phyloP scores from a whole-genome alignment of 805 yeast species.

The Ogataea saltuana region DNA sequence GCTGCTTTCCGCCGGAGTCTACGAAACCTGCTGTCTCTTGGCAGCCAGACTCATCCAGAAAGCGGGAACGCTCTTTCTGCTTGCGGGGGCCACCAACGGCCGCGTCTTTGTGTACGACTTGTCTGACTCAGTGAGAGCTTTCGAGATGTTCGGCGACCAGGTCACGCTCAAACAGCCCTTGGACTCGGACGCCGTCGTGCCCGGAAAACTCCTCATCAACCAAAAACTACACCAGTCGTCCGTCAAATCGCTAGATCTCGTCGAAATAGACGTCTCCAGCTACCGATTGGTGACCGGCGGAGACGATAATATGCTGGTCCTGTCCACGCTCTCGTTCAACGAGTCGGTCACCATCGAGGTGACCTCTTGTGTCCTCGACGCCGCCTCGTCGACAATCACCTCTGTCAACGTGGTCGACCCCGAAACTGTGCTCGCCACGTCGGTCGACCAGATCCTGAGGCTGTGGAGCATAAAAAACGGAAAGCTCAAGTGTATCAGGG shows the following conservation, averaged over 20 bases:
- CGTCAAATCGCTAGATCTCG: constrained; percentile 56
- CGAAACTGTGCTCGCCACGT: constrained; percentile 52
- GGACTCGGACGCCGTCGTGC: neutral
- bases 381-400: constrained; percentile 89
- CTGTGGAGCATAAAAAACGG: constrained; percentile 54
- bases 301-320: constrained; percentile 78
- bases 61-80: constrained; percentile 36
- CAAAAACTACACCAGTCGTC: constrained; percentile 82
- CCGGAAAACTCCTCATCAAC: constrained; percentile 35
- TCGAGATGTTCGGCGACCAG: constrained; percentile 6
- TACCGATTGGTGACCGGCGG: constrained; percentile 70
- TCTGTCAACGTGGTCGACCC: constrained; percentile 45
- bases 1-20: constrained; percentile 48
- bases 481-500: constrained; percentile 36
- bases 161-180: constrained; percentile 1
- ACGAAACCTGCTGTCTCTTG: constrained; percentile 76
- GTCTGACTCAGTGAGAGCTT: constrained; percentile 7
- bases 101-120: constrained; percentile 63
- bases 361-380: constrained; percentile 44
- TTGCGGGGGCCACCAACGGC: constrained; percentile 85
- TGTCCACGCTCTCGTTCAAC: constrained; percentile 35
- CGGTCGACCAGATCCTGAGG: constrained; percentile 81
- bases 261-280: constrained; percentile 18
- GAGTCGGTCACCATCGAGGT: constrained; percentile 31
- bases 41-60: constrained; percentile 50